Evolutionary conservation across 768 basidiomycete species (phyloP).

Genomic region (Fistulinella prunicolor): DNA sequence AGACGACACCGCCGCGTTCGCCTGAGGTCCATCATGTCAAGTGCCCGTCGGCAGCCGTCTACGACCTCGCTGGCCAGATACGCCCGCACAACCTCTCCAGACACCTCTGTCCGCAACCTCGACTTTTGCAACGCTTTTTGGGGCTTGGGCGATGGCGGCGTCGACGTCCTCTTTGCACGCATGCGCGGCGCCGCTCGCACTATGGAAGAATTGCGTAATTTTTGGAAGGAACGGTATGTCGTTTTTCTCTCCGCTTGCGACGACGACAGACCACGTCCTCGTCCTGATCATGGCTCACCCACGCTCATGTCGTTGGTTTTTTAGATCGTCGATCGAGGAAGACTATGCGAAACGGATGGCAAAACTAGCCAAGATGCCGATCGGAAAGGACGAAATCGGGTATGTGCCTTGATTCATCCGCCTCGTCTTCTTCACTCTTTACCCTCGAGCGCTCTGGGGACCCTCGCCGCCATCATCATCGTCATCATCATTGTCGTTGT

Average conservation of each 20-base stretch:
- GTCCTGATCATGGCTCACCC: not conserved
- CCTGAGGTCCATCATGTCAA: slow-evolving; percentile 44
- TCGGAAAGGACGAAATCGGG: slow-evolving; percentile 95
- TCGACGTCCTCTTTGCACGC: slow-evolving; percentile 86
- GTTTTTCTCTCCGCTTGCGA: not conserved
- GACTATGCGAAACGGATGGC: slow-evolving; percentile 87
- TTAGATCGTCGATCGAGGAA: slow-evolving; percentile 86
- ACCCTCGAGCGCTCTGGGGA: not conserved
- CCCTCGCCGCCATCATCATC: not conserved
- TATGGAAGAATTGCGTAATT: slow-evolving; percentile 81
- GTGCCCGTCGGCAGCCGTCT: slow-evolving; percentile 72
- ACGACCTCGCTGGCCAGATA: slow-evolving; percentile 76
- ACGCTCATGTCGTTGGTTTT: too few species aligned
- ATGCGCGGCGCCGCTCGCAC: slow-evolving; percentile 85
- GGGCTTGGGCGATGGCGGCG: slow-evolving; percentile 83
- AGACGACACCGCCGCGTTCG: not conserved
- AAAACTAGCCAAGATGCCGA: slow-evolving; percentile 68
- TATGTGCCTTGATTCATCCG: slow-evolving; percentile 38
- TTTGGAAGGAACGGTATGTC: slow-evolving; percentile 92
- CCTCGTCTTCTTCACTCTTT: not conserved
- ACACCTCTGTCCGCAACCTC: slow-evolving; percentile 46
- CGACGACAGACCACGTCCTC: too few species aligned
- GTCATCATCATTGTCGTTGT: too few species aligned
- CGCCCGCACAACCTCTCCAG: slow-evolving; percentile 52
- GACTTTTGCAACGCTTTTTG: slow-evolving; percentile 99